These are phyloP conservation scores for Pythium guiyangense DNA, from an alignment of 352 stramenopile species.

Conservation along the genomic window DNA sequence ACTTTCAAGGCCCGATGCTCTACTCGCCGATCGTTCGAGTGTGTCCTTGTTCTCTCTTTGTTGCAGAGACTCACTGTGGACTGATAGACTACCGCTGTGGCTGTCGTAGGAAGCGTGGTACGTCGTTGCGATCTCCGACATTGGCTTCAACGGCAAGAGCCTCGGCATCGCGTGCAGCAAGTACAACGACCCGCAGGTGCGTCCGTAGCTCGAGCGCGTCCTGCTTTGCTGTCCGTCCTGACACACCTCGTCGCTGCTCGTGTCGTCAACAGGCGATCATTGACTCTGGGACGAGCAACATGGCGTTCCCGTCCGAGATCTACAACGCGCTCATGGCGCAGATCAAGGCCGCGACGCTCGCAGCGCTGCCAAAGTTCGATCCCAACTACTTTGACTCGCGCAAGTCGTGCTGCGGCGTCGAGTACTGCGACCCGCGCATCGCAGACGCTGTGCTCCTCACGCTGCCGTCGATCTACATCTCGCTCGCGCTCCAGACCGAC, in stretches of 20 bases:
- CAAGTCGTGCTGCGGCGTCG: constrained; percentile 58
- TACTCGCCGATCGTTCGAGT: constrained; percentile 72
- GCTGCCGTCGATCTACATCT: constrained; percentile 76
- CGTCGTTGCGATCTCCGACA: constrained; percentile 68
- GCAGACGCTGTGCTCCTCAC: constrained; percentile 42
- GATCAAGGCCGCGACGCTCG: constrained; percentile 56
- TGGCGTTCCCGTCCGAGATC: constrained; percentile 66
- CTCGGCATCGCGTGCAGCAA: constrained; percentile 54
- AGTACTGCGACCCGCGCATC: constrained; percentile 67
- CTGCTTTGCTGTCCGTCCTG: not conserved
- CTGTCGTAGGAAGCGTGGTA: constrained; percentile 68
- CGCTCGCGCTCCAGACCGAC: constrained; percentile 54
- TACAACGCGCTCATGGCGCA: constrained; percentile 73
- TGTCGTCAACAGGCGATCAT: constrained; percentile 48
- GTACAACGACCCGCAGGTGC: constrained; percentile 62
- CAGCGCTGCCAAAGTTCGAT: constrained; percentile 55
- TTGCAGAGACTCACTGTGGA: not conserved
- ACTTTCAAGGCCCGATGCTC: constrained; percentile 67
- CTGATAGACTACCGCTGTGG: not conserved
- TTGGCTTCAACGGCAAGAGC: constrained; percentile 58
- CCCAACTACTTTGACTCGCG: constrained; percentile 66
- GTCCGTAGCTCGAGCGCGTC: not conserved
- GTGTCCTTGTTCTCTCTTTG: not conserved
- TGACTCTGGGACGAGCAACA: constrained; percentile 80
- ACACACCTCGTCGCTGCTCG: not conserved